Evolutionary conservation across 2,329 filamentous ascomycete genomes (phyloP).

Genomic region (Teratosphaeriaceae sp.): DNA sequence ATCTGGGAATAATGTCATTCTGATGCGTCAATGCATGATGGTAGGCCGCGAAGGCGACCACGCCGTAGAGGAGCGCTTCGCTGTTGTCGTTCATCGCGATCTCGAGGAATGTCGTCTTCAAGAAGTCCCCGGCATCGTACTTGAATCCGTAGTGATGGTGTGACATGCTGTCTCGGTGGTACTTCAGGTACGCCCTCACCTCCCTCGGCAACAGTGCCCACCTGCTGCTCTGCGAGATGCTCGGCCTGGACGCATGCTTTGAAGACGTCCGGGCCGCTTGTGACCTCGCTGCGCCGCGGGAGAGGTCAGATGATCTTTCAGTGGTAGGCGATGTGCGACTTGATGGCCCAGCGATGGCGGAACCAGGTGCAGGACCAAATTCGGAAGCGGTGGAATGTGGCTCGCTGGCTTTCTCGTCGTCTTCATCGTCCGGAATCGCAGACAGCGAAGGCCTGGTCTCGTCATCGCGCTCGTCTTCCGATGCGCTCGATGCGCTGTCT

Average conservation of each 20-base stretch:
- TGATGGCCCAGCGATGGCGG: conserved; percentile 21
- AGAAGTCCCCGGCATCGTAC: conserved; percentile 64
- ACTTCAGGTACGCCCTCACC: conserved; percentile 69
- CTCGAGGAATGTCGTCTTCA: conserved; percentile 63
- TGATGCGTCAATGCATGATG: conserved; percentile 67
- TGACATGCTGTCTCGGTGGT: conserved; percentile 70
- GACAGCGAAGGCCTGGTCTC: conserved; percentile 35
- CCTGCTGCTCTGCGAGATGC: conserved; percentile 19
- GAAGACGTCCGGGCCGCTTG: conserved; percentile 15
- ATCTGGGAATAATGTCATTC: conserved; percentile 68
- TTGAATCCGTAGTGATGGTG: conserved; percentile 78
- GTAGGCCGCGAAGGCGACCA: conserved; percentile 85
- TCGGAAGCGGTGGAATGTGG: conserved; percentile 20
- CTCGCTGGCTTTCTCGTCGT: conserved; percentile 31
- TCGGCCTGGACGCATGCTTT: conserved; percentile 16
- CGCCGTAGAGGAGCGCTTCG: conserved; percentile 67
- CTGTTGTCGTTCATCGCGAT: conserved; percentile 66
- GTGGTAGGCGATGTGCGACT: conserved; percentile 46
- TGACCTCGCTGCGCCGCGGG: conserved; percentile 9
- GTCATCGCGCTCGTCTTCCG: conserved; percentile 43
- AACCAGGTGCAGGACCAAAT: conserved; percentile 31
- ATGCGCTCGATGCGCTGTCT: conserved; percentile 44
- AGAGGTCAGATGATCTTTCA: conserved; percentile 37
- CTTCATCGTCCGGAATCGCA: conserved; percentile 37
- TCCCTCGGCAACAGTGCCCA: conserved; percentile 46